phyloP scores from a whole-genome alignment of 768 basidiomycete species.

The Mrakia hoshinonis region DNA sequence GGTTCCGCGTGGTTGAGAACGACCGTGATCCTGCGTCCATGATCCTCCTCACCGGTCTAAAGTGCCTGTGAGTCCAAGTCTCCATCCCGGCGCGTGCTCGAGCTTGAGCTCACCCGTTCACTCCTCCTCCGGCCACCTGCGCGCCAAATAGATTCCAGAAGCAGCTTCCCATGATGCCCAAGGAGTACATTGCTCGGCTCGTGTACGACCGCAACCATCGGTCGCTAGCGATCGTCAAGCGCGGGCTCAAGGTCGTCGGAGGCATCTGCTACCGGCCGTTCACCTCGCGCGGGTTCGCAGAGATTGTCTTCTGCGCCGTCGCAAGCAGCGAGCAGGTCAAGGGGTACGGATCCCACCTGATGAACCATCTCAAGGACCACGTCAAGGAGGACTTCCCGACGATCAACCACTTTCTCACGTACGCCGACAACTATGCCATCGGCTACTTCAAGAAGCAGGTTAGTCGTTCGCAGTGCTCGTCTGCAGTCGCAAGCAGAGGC shows the following conservation, averaged over 20 bases:
- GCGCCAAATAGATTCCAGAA: conserved; percentile 84
- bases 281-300: conserved; percentile 85
- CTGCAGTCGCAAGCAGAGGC: background rate
- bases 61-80: conserved; percentile 21
- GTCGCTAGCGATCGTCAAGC: conserved; percentile 85
- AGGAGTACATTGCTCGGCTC: conserved; percentile 93
- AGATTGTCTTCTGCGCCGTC: conserved; percentile 98
- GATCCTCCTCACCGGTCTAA: conserved; percentile 27
- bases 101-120: background rate
- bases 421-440: conserved; percentile 97
- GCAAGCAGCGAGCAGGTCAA: conserved; percentile 95
- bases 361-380: conserved; percentile 96
- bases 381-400: conserved; percentile 70
- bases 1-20: conserved; percentile 74
- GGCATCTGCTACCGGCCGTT: conserved; percentile 97
- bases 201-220: conserved; percentile 91
- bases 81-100: background rate
- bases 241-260: conserved; percentile 89
- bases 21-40: conserved; percentile 52
- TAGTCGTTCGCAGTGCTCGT: background rate
- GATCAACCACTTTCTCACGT: conserved; percentile 92
- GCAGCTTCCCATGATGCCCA: conserved; percentile 96
- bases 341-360: conserved; percentile 95
- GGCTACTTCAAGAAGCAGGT: conserved; percentile 97
- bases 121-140: background rate